Percentiles rank a stretch among this genome's conserved stretches.
Evolutionary conservation across 2,329 filamentous ascomycete species (phyloP).

Genomic region (Zelopaecilomyces penicillatus): DNA sequence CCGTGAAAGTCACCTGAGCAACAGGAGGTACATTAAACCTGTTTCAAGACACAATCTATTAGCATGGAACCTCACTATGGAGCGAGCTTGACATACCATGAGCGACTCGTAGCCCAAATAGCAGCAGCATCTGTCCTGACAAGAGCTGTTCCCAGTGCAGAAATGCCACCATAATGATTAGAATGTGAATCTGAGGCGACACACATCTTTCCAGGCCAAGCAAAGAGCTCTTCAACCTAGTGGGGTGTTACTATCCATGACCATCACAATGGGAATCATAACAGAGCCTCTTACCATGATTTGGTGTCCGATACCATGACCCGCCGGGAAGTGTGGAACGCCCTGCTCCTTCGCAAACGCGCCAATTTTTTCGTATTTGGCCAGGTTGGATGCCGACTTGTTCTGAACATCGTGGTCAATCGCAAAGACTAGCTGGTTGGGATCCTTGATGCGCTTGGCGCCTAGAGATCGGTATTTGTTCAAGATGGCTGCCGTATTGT

Average conservation of each 20-base stretch:
- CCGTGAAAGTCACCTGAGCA: constrained; percentile 70
- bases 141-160: constrained; percentile 68
- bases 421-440: constrained; percentile 41
- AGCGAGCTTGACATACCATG: constrained; percentile 49
- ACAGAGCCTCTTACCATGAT: constrained; percentile 54
- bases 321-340: constrained; percentile 68
- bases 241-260: not conserved
- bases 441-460: constrained; percentile 61
- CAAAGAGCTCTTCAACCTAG: constrained; percentile 52
- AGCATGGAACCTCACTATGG: not conserved
- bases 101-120: constrained; percentile 75
- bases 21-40: constrained; percentile 51
- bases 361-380: constrained; percentile 76
- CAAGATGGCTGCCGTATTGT: constrained; percentile 71
- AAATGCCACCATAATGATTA: constrained; percentile 78
- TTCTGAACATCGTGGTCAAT: constrained; percentile 83
- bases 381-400: constrained; percentile 65
- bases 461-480: constrained; percentile 73
- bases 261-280: constrained; percentile 1
- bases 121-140: constrained; percentile 81
- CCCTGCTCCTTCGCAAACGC: constrained; percentile 73
- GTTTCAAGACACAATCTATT: not conserved
- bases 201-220: constrained; percentile 74
- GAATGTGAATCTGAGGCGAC: constrained; percentile 73
- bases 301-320: constrained; percentile 81